phyloP scores from a whole-genome alignment of 225 moss, liverwort and hornwort genomes.

The Takakia lepidozioides region DNA sequence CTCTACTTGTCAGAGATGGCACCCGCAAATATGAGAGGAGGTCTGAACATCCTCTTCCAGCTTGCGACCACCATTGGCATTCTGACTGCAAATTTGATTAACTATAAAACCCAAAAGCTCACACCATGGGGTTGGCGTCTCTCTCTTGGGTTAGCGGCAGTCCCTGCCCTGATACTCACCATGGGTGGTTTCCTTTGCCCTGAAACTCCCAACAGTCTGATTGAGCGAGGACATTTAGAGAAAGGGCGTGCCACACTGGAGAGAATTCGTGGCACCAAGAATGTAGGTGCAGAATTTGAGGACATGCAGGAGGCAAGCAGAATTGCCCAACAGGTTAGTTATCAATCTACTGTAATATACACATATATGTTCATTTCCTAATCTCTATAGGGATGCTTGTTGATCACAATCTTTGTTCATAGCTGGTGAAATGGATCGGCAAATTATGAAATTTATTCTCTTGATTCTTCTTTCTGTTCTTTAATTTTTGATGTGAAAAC shows the following conservation, averaged over 20 bases:
- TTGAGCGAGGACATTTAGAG: conserved; percentile 2
- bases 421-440: no score
- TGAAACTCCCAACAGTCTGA: conserved; percentile 7
- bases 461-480: no score
- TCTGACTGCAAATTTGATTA: conserved; percentile 8
- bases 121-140: conserved; percentile 7
- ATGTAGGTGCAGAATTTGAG: conserved; percentile 6
- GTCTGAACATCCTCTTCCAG: conserved; percentile 15
- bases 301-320: conserved; percentile 3
- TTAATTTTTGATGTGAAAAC: no score
- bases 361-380: no score
- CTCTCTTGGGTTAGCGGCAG: conserved; percentile 9
- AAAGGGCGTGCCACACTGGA: neutral
- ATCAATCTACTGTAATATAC: no score
- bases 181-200: neutral
- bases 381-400: no score
- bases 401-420: no score
- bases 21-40: neutral
- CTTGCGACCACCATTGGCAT: conserved; percentile 11
- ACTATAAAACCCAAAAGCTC: conserved; percentile 7
- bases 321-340: neutral
- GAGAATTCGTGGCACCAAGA: neutral
- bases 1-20: conserved; percentile 24
- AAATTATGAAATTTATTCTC: no score
- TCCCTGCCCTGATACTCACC: conserved; percentile 1